Percentiles rank a stretch among this genome's conserved stretches.
Conservation (phyloP, 1,139 yeast species). For the Yamadazyma dendronema region DNA sequence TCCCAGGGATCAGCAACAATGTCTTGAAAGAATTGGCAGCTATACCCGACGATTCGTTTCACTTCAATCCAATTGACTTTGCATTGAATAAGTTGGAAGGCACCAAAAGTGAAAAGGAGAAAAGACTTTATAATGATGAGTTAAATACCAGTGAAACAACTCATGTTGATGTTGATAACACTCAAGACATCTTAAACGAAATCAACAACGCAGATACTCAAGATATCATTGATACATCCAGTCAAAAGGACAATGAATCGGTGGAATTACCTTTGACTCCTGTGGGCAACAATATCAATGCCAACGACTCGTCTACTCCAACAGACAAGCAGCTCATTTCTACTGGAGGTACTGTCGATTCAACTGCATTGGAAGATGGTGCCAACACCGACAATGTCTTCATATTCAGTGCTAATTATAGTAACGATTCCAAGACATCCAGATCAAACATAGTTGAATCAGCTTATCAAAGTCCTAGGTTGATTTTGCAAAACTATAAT, state of each 20-base stretch:
- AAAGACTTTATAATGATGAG: slow-evolving; percentile 15
- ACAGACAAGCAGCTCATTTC: neutral
- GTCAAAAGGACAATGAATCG: slow-evolving; percentile 15
- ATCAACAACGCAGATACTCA: slow-evolving; percentile 43
- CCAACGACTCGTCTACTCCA: slow-evolving; percentile 3
- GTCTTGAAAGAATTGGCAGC: slow-evolving; percentile 73
- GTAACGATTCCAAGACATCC: slow-evolving; percentile 6
- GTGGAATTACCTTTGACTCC: slow-evolving; percentile 33
- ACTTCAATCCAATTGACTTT: slow-evolving; percentile 63
- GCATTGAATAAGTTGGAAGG: slow-evolving; percentile 83
- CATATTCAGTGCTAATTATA: slow-evolving; percentile 16
- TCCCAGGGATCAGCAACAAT: slow-evolving; percentile 62
- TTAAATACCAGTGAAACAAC: slow-evolving; percentile 21
- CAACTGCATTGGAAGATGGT: slow-evolving; percentile 6
- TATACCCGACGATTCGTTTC: slow-evolving; percentile 72
- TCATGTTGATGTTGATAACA: slow-evolving; percentile 23
- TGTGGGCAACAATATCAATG: slow-evolving; percentile 4
- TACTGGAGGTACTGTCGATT: slow-evolving; percentile 7
- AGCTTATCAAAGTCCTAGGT: slow-evolving; percentile 28
- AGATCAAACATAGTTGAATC: slow-evolving; percentile 1
- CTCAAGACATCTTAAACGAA: slow-evolving; percentile 39
- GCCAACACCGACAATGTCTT: slow-evolving; percentile 15
- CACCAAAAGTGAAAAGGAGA: slow-evolving; percentile 23
- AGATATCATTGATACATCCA: slow-evolving; percentile 32
- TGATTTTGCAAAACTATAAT: slow-evolving; percentile 37